phyloP scores from a whole-genome alignment of 1,284 basidiomycete genomes.

The Puccinia coronata region DNA sequence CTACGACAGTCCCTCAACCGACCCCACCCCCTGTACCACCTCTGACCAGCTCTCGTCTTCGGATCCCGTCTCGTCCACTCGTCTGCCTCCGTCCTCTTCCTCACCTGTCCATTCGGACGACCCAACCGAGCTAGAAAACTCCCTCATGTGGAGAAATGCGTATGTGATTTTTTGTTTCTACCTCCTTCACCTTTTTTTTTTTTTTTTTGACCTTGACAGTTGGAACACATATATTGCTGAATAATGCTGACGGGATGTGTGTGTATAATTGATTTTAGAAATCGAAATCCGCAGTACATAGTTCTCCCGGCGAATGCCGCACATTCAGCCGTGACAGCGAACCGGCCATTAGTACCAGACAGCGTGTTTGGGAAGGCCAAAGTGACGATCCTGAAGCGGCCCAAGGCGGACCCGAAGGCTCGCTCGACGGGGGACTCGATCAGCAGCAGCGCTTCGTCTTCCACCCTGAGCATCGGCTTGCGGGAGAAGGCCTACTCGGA shows the following conservation, averaged over 20 bases:
- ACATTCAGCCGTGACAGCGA: constrained; percentile 26
- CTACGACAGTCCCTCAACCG: neutral
- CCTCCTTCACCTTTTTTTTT: neutral
- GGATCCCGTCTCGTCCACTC: neutral
- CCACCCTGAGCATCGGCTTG: neutral
- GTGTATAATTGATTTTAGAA: neutral
- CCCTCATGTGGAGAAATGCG: constrained; percentile 16
- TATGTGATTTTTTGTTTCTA: neutral
- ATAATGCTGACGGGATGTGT: neutral
- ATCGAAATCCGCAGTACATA: constrained; percentile 42
- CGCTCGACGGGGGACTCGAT: neutral
- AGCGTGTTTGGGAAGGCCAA: constrained; percentile 31
- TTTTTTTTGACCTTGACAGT: neutral
- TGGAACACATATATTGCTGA: neutral
- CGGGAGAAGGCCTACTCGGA: constrained; percentile 42
- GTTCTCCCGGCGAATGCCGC: constrained; percentile 33
- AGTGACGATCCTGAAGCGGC: constrained; percentile 37
- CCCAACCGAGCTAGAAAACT: constrained; percentile 15
- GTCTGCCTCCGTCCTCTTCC: neutral
- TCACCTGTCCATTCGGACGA: neutral
- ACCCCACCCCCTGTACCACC: neutral
- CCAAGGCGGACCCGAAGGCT: neutral
- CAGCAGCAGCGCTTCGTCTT: constrained; percentile 4
- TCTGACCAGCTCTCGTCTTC: neutral
- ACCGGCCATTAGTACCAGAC: constrained; percentile 34